Conservation (phyloP, 257 asterid genomes). For the Cordia subcordata region DNA sequence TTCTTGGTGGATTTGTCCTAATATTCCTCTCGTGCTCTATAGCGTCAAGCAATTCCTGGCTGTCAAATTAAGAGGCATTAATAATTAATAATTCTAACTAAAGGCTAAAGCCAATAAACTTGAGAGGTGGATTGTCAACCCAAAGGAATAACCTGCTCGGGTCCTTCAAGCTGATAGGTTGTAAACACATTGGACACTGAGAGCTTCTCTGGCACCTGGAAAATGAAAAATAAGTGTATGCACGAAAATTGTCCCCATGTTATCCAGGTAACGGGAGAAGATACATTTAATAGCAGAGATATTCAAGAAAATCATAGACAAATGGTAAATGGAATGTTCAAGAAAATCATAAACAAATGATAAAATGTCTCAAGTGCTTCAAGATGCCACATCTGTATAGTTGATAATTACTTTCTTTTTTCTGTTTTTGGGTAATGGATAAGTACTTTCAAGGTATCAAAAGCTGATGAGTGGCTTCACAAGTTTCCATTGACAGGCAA, state of each 20-base stretch:
- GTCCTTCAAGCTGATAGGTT: constrained; percentile 74
- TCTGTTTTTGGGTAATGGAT: no score
- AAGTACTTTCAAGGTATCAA: no score
- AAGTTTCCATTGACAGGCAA: no score
- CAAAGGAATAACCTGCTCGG: constrained; percentile 53
- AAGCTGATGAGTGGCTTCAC: no score
- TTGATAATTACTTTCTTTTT: no score
- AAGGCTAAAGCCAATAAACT: background rate
- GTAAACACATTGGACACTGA: constrained; percentile 98
- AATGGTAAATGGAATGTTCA: no score
- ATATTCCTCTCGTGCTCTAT: constrained; percentile 84
- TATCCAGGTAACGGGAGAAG: background rate
- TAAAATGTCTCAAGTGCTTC: no score
- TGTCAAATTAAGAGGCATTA: constrained; percentile 23
- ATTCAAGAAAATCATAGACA: no score
- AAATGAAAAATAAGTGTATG: constrained; percentile 7
- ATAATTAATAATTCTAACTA: background rate
- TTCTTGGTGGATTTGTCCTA: constrained; percentile 82
- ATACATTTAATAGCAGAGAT: background rate
- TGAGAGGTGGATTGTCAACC: background rate
- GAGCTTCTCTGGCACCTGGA: constrained; percentile 90
- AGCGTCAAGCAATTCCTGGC: constrained; percentile 95
- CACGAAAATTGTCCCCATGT: background rate
- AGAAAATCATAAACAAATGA: no score
- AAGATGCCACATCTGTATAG: no score